Base-by-base conservation (phyloP, 129 eudicot species). In the Logfia minima region DNA sequence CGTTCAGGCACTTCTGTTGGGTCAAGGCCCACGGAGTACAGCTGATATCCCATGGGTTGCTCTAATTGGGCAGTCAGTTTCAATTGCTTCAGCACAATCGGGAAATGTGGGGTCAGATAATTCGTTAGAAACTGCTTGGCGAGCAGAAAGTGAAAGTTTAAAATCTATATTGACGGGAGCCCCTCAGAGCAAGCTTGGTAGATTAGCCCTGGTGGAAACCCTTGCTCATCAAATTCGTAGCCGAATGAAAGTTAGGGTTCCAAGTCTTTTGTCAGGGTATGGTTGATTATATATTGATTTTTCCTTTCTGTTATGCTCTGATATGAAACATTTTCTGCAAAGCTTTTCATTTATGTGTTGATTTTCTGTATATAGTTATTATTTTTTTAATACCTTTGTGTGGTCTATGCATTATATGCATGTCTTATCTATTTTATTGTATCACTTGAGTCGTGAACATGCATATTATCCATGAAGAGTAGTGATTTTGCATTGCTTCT, bases 61-160 rank as follows among this genome's bases (percentile, higher is more conserved):
- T 39, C 86, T 95, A 77, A 95, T 95, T 79, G 99, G 99, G 37
- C 99, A 95, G 65, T 87, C 96, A 65, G 99, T 92, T 77, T 76
- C 99, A 61, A 92, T 95, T 72, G 97, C 99, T 24, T 88, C 99
- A 28, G 87, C 96, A 21, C 97, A 94, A 70, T 87, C 99, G 3
- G 97, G 98, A 81, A 87, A 66, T 66, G 92, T 81, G 77, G 98
- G 99, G 29, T 76, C 97, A 0, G 95, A 95, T 82, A 92, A 86
- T 84, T 95, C 99, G 10, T 75, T 95, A 68, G 97, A 95, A 84
- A 89, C 99, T 78, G 97, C 97, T 72, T 95, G 96, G 99, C 90
- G 95, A 41, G 99, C 96, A 60, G 99, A 95, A 85, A 90, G 91
- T 82, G 99, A 95, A 75, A 95, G 99, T 67, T 84, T 95, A 34